Evolutionary conservation across 2,329 filamentous ascomycete species (phyloP).

Genomic region (Thelonectria rubi): DNA sequence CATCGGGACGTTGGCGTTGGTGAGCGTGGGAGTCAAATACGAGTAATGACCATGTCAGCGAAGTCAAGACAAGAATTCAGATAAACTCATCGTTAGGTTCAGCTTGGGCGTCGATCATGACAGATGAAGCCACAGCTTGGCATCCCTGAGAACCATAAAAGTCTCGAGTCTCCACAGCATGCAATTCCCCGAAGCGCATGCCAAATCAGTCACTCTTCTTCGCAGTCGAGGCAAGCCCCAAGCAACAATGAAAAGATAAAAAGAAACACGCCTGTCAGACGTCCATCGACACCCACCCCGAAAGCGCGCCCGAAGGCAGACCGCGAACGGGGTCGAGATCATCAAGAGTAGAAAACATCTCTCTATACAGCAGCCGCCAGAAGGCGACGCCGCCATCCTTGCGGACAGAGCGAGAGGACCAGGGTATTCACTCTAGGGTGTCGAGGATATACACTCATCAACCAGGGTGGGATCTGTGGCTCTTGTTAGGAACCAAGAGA

Average conservation of each 20-base stretch:
- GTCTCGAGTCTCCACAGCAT: too few species aligned
- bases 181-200: too few species aligned
- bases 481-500: conserved; percentile 91
- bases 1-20: too few species aligned
- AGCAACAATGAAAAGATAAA: conserved; percentile 62
- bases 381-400: conserved; percentile 65
- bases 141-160: too few species aligned
- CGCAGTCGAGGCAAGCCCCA: conserved; percentile 56
- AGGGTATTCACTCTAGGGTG: conserved; percentile 57
- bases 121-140: too few species aligned
- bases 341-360: conserved; percentile 73
- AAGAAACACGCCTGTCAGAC: conserved; percentile 80
- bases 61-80: too few species aligned
- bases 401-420: conserved; percentile 42
- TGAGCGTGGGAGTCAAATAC: too few species aligned
- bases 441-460: conserved; percentile 74
- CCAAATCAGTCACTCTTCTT: conserved; percentile 56
- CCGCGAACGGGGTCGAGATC: conserved; percentile 83
- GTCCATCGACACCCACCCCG: conserved; percentile 86
- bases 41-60: too few species aligned
- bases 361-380: conserved; percentile 72
- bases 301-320: conserved; percentile 80
- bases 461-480: conserved; percentile 82
- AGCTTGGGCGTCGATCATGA: too few species aligned
- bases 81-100: too few species aligned